Base-by-base conservation (phyloP, 805 yeast species). In the Yueomyces sinensis region DNA sequence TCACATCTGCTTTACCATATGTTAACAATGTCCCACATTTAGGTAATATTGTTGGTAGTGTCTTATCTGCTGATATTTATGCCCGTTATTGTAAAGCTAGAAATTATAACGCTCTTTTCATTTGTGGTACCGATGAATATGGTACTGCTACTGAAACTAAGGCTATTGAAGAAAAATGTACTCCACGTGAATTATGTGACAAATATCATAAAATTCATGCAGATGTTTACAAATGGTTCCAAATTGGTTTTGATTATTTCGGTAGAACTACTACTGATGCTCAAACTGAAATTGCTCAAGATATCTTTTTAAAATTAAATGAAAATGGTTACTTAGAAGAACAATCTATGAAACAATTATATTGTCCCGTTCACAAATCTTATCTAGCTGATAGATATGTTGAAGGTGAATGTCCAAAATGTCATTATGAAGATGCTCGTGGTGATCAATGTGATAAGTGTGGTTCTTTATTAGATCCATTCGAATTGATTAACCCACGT, bases 111-210 rank as follows among this genome's bases (percentile, higher is more conserved):
- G 68, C 94, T 16, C 63, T 91, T 43, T 91, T 65, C 52, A 62
- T 91, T 37, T 86, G 98, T 61, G 99, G 99, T 63, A 91, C 98
- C 27, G 99, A 91, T 57, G 99, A 91, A 63, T 91, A 91, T 56
- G 99, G 99, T 56, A 91, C 99, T 38, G 99, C 99, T 32, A 91
- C 98, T 13, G 99, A 91, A 61, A 91, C 98, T 20, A 91, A 89
- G 62, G 98, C 98, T 9, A 63, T 91, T 33, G 97, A 89, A 57
- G 98, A 91, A 53, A 76, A 80, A 29, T 80, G 82, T 40, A 71
- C 94, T 3, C 98, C 99, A 33, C 66, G 73, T 48, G 79, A 84
- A 55, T 67, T 91, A 47, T 91, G 97, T 68, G 84, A 80, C 59
- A 91, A 89, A 59, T 91, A 83, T 60, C 80, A 84, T 59, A 68